Evolutionary conservation across 2,329 filamentous ascomycete species (phyloP).

Genomic region (Trichoderma breve): DNA sequence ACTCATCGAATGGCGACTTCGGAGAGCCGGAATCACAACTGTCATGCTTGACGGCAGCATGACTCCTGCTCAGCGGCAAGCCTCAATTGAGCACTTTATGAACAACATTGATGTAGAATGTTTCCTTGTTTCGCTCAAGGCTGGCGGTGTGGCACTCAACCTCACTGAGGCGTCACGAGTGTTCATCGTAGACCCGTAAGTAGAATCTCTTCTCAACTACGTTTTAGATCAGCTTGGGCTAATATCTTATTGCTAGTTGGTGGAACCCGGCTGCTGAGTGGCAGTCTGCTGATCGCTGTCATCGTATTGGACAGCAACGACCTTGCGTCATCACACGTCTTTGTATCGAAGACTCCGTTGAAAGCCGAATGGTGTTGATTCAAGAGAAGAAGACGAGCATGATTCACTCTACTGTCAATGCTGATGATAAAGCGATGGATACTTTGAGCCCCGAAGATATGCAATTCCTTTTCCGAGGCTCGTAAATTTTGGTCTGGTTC

Average conservation of each 20-base stretch:
- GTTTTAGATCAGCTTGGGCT: conserved; percentile 2
- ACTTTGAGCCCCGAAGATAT: conserved; percentile 88
- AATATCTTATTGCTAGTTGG: conserved; percentile 58
- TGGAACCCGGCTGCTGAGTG: conserved; percentile 99
- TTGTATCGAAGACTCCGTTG: conserved; percentile 95
- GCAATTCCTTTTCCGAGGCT: conserved; percentile 90
- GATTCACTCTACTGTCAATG: conserved; percentile 96
- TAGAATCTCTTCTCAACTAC: not conserved
- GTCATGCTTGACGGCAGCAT: conserved; percentile 98
- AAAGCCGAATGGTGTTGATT: conserved; percentile 89
- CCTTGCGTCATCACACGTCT: conserved; percentile 93
- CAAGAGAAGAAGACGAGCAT: conserved; percentile 99
- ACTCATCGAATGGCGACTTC: conserved; percentile 93
- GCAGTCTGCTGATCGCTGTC: conserved; percentile 92
- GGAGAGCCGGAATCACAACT: conserved; percentile 94
- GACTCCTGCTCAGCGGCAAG: conserved; percentile 89
- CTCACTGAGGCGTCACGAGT: conserved; percentile 91
- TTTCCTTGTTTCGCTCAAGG: conserved; percentile 93
- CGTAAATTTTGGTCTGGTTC: conserved; percentile 25
- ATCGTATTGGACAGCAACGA: conserved; percentile 91
- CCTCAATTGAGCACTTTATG: conserved; percentile 96
- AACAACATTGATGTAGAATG: conserved; percentile 90
- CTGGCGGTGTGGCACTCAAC: conserved; percentile 92
- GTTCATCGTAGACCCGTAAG: conserved; percentile 93
- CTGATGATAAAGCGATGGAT: conserved; percentile 86